Evolutionary conservation across 2,329 filamentous ascomycete species (phyloP).

Genomic region (Sordariomycetes sp.): DNA sequence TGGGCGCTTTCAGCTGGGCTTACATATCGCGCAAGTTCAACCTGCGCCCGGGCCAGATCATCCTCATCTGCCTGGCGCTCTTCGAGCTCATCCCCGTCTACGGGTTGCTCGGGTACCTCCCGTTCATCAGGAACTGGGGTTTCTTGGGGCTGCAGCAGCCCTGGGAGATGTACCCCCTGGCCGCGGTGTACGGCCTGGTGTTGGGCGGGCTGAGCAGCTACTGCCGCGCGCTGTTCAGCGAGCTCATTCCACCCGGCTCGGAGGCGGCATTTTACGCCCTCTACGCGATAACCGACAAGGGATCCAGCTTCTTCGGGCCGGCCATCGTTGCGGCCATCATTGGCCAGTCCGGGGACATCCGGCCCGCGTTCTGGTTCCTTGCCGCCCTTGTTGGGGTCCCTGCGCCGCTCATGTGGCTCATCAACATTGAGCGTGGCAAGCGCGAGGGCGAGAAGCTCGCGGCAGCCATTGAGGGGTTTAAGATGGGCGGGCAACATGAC

Average conservation of each 20-base stretch:
- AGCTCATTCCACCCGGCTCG: constrained; percentile 86
- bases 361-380: constrained; percentile 87
- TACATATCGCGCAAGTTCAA: constrained; percentile 60
- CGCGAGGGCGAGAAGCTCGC: constrained; percentile 56
- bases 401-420: constrained; percentile 71
- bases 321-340: constrained; percentile 91
- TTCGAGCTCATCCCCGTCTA: constrained; percentile 93
- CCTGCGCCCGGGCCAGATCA: constrained; percentile 73
- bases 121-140: constrained; percentile 63
- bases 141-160: constrained; percentile 80
- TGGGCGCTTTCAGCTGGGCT: constrained; percentile 86
- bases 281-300: constrained; percentile 97
- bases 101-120: constrained; percentile 78
- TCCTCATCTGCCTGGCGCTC: constrained; percentile 79
- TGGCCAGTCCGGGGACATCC: constrained; percentile 68
- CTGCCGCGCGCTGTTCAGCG: constrained; percentile 83
- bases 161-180: constrained; percentile 94
- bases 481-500: constrained; percentile 12
- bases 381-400: constrained; percentile 76
- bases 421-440: constrained; percentile 74
- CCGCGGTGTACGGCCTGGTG: constrained; percentile 84
- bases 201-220: constrained; percentile 88
- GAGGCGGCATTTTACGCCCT: constrained; percentile 95
- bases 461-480: constrained; percentile 44
- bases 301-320: constrained; percentile 85